Base-by-base conservation (phyloP, 2,329 filamentous ascomycete species). In the Rutstroemia sp. region DNA sequence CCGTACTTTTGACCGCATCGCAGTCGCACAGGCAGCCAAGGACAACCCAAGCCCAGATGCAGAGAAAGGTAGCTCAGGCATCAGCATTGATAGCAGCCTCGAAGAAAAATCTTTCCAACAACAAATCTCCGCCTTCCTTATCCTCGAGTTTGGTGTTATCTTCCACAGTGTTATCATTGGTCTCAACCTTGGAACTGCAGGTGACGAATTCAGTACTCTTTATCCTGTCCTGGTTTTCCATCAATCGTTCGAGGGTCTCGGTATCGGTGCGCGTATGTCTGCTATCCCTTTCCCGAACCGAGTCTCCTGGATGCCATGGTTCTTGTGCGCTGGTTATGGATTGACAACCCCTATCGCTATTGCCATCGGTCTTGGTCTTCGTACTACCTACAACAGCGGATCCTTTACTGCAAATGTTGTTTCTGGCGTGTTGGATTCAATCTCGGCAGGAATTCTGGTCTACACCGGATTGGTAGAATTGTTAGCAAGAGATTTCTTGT, bases 91-190 rank as follows among this genome's bases (percentile, higher is more conserved):
- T 7, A 19, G 40, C 10, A 53, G 58, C 14, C n/a, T 57, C 10
- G 61, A 69, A 27, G 68, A 71, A 23, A 63, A 59, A 8, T 67
- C 69, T 2, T 75, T 75, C 62, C 60, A 63, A 4, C 69, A 74
- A 57, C 75, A 78, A 61, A 74, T 77, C 25, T 72, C 73, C 3
- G 73, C 74, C 0, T 75, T 75, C 55, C 61, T 75, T n/a, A 73
- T 76, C 56, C 64, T 69, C 46, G 67, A 69, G 21, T 69, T 69
- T 51, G 67, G 82, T 58, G 78, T 84, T 59, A 77, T 85, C 54
- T 83, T 85, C 70, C 82, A 85, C 70, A 81, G 78, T 3, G 76
- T 84, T 49, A 82, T 85, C 66, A 83, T 84, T 58, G 82, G 82
- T 2, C 73, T 85, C 53, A 84, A 81, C 53, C 72, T 85, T 9